A percentile compares a stretch with the other conserved stretches of the same genome.
These are phyloP conservation scores for Niebla homalea DNA, from an alignment of 495 filamentous ascomycete genomes.

Conservation along the genomic window DNA sequence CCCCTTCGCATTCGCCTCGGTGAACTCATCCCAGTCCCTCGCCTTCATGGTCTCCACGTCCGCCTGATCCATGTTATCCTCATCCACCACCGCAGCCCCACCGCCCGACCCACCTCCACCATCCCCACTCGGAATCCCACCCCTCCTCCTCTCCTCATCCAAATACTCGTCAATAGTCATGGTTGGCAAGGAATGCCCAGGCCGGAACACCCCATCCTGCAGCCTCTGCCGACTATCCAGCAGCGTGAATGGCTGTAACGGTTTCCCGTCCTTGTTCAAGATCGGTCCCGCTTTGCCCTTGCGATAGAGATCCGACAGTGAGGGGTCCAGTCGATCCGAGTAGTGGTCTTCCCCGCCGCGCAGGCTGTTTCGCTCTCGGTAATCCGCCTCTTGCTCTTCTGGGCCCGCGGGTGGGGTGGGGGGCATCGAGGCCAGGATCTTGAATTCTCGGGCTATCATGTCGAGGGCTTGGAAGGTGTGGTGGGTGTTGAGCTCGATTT, in stretches of 20 bases:
- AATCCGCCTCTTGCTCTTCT: slow-evolving; percentile 21
- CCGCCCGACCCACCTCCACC: slow-evolving; percentile 74
- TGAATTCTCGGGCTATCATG: slow-evolving; percentile 65
- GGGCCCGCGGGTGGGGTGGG: slow-evolving; percentile 29
- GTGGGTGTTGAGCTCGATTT: slow-evolving; percentile 58
- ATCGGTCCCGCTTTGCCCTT: slow-evolving; percentile 55
- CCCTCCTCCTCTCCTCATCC: slow-evolving; percentile 74
- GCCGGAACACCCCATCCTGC: slow-evolving; percentile 71
- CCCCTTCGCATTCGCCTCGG: slow-evolving; percentile 76
- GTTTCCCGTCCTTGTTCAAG: slow-evolving; percentile 69
- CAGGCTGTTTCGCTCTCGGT: slow-evolving; percentile 29
- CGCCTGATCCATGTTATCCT: slow-evolving; percentile 74
- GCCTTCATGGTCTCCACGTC: slow-evolving; percentile 89
- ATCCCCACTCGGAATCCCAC: slow-evolving; percentile 85
- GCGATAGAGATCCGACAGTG: slow-evolving; percentile 39
- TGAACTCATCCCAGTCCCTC: slow-evolving; percentile 89
- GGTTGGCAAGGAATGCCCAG: slow-evolving; percentile 85
- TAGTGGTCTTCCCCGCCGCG: slow-evolving; percentile 35
- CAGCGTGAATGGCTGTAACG: slow-evolving; percentile 82
- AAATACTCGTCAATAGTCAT: slow-evolving; percentile 98
- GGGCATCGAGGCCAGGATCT: slow-evolving; percentile 65
- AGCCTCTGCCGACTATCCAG: slow-evolving; percentile 64
- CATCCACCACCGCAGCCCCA: slow-evolving; percentile 58
- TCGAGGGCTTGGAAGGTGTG: slow-evolving; percentile 77
- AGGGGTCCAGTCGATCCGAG: slow-evolving; percentile 63